Evolutionary conservation across 2,329 filamentous ascomycete species (phyloP), one percentile per base, ranked within the genome.

Genomic region (Fusarium protoensiforme): DNA sequence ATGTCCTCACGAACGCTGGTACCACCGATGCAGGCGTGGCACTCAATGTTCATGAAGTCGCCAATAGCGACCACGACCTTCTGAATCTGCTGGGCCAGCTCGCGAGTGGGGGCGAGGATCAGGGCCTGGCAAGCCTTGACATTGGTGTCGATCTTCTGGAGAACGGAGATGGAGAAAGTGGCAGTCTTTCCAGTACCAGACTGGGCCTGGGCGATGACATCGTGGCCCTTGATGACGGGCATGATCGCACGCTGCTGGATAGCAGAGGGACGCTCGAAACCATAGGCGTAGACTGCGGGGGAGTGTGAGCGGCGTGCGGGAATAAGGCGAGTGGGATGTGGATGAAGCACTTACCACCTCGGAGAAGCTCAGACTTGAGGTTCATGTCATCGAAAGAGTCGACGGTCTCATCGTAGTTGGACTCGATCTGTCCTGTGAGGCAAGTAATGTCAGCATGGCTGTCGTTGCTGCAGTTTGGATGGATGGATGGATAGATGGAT

Each of bases 171-270:
- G 81, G 96, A 98, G 92, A 99, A 99, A 79, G 96, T 99, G 80
- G 96, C 96, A 79, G 96, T 99, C 92, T 99, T 99, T 88, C 96
- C 96, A 85, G 96, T 99, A 90, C 96, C 96, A 80, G 96, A 99
- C 90, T 99, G 96, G 81, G 96, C 96, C 90, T 99, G 96, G 77
- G 97, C 96, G 85, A 99, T 99, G 82, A 99, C 96, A 92, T 99
- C 96, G 90, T 96, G 95, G 81, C 95, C 95, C 92, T 98, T 98
- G 90, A 99, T 98, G 84, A 99, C 96, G 83, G 96, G 97, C 93
- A 98, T 97, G 87, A 99, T 99, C 81, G 96, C 96, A 84, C 97
- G 96, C 93, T 98, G 95, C 93, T 99, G 96, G 81, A 99, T 99
- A 85, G 96, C 96, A 88, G 96, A 99, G 75, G 96, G 96, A 79